These are phyloP conservation scores for Hanseniaspora thailandica DNA, from an alignment of 805 yeast genomes.

Conservation along the genomic window DNA sequence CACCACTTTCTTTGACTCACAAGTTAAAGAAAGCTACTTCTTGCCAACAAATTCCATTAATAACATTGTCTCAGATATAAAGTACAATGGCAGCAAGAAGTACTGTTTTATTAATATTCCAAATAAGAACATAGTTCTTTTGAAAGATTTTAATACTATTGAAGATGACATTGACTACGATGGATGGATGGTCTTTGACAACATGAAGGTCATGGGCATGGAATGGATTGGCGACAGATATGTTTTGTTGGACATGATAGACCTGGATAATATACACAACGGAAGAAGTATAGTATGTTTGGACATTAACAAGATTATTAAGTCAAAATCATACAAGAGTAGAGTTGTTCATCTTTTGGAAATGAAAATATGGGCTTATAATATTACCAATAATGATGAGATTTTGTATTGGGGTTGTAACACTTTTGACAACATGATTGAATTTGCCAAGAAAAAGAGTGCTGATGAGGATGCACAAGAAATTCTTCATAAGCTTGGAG, in stretches of 20 bases:
- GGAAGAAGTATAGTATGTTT: conserved; percentile 9
- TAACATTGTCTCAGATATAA: conserved; percentile 22
- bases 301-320: conserved; percentile 1
- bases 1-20: neutral
- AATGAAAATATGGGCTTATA: conserved; percentile 14
- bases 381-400: neutral
- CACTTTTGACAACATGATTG: neutral
- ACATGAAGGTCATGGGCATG: conserved; percentile 22
- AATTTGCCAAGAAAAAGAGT: neutral
- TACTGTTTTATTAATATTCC: conserved; percentile 24
- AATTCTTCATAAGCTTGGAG: conserved; percentile 24
- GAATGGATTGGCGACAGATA: conserved; percentile 28
- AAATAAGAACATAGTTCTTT: conserved; percentile 26
- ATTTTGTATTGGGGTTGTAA: conserved; percentile 11
- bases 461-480: conserved; percentile 14
- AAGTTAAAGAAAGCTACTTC: neutral
- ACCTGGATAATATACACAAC: conserved; percentile 15
- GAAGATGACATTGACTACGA: neutral
- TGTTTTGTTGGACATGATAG: conserved; percentile 22
- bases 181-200: conserved; percentile 24
- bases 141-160: conserved; percentile 19
- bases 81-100: conserved; percentile 22
- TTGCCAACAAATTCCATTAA: conserved; percentile 27
- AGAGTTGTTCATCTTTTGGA: conserved; percentile 7
- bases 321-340: neutral